phyloP scores from a whole-genome alignment of 1,284 basidiomycete genomes.

The Meira miltonrushii region DNA sequence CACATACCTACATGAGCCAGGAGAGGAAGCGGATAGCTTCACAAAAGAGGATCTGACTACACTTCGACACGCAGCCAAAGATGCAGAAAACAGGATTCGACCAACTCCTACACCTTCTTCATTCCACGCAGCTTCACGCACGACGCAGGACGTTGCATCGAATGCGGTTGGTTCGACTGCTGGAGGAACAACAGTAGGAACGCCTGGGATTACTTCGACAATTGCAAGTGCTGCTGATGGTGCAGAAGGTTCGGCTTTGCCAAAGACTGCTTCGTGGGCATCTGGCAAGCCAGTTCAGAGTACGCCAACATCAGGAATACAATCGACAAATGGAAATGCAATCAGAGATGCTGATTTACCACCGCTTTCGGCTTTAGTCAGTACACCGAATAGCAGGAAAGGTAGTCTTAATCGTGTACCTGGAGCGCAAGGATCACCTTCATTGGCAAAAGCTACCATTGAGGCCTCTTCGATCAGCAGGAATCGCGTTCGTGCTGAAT shows the following conservation, averaged over 20 bases:
- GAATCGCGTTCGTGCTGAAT: neutral
- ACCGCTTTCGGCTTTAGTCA: constrained; percentile 25
- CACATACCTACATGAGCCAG: constrained; percentile 94
- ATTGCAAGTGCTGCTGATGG: neutral
- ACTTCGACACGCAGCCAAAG: constrained; percentile 49
- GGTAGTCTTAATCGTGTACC: constrained; percentile 18
- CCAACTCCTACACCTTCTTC: constrained; percentile 21
- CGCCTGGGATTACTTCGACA: no score
- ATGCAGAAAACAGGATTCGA: constrained; percentile 49
- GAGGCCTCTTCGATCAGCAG: neutral
- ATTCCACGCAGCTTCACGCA: constrained; percentile 7
- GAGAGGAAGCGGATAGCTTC: constrained; percentile 91
- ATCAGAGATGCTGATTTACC: constrained; percentile 44
- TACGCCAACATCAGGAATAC: neutral
- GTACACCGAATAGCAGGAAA: constrained; percentile 19
- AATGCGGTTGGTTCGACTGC: neutral
- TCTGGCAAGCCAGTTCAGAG: constrained; percentile 33
- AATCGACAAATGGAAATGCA: constrained; percentile 12
- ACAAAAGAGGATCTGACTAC: constrained; percentile 51
- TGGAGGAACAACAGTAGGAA: neutral
- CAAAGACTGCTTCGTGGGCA: constrained; percentile 51
- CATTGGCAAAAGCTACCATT: constrained; percentile 10
- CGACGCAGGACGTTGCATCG: neutral
- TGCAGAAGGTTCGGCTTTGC: constrained; percentile 42
- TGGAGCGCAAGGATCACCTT: constrained; percentile 7